phyloP scores from a whole-genome alignment of 306 rosid genomes.

The Lagenaria siceraria region DNA sequence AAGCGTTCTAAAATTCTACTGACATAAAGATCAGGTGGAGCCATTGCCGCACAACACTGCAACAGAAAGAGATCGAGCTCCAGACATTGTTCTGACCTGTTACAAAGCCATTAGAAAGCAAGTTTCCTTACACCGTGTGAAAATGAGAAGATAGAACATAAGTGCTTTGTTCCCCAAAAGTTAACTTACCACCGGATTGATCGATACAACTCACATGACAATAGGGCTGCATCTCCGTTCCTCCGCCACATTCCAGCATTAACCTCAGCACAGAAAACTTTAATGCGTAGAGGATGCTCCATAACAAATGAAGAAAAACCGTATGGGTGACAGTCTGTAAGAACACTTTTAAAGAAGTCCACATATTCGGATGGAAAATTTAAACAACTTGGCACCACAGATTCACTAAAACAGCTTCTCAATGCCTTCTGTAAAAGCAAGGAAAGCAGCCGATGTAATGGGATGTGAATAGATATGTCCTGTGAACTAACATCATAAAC shows the following conservation, averaged over 20 bases:
- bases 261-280: constrained; percentile 92
- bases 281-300: constrained; percentile 94
- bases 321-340: constrained; percentile 69
- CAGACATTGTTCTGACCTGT: constrained; percentile 90
- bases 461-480: constrained; percentile 78
- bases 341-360: constrained; percentile 62
- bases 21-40: constrained; percentile 72
- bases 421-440: constrained; percentile 68
- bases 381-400: constrained; percentile 27
- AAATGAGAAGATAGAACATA: neutral
- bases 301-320: constrained; percentile 86
- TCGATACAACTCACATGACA: constrained; percentile 75
- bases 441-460: constrained; percentile 79
- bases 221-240: constrained; percentile 72
- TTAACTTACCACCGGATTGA: constrained; percentile 73
- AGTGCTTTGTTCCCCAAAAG: neutral
- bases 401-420: constrained; percentile 55
- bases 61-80: constrained; percentile 95
- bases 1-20: constrained; percentile 76
- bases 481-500: constrained; percentile 73
- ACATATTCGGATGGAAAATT: constrained; percentile 24
- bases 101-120: constrained; percentile 5
- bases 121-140: neutral
- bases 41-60: constrained; percentile 89
- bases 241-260: constrained; percentile 97